These are phyloP conservation scores for Dentipellis sp. DNA, from an alignment of 768 basidiomycete species.

Conservation along the genomic window DNA sequence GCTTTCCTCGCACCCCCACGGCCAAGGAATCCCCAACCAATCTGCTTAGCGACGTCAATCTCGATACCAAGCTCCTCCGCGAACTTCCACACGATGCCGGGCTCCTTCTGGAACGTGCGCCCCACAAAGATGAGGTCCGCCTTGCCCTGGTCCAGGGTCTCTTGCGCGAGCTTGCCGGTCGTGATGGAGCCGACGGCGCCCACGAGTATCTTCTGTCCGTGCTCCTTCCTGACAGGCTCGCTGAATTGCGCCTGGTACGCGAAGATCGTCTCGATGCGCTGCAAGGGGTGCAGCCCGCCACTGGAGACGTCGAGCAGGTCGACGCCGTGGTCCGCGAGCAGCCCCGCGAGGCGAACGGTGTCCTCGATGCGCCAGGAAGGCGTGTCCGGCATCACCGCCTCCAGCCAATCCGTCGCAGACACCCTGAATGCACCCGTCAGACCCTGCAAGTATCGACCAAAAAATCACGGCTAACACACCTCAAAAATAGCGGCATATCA, in stretches of 20 bases:
- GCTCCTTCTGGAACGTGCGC: constrained; percentile 50
- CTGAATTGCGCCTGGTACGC: constrained; percentile 53
- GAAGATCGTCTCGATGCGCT: constrained; percentile 16
- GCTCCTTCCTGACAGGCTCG: constrained; percentile 38
- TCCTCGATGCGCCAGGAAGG: constrained; percentile 64
- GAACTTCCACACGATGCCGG: constrained; percentile 38
- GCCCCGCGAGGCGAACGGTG: constrained; percentile 47
- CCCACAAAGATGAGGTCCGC: constrained; percentile 41
- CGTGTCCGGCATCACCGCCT: constrained; percentile 45
- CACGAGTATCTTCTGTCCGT: constrained; percentile 35
- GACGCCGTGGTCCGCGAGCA: constrained; percentile 55
- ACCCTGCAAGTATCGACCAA: constrained; percentile 2
- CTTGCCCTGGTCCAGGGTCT: constrained; percentile 43
- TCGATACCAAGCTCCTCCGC: constrained; percentile 47
- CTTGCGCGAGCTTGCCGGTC: constrained; percentile 45
- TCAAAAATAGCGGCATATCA: constrained; percentile 61
- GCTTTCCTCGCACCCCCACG: not conserved
- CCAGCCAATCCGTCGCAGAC: constrained; percentile 70
- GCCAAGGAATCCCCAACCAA: constrained; percentile 45
- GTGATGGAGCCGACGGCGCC: constrained; percentile 50
- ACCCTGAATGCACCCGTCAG: constrained; percentile 29
- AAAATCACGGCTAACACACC: constrained; percentile 28
- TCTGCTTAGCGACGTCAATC: constrained; percentile 40
- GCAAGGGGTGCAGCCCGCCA: constrained; percentile 45
- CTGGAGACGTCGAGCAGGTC: constrained; percentile 70